Evolutionary conservation across 129 eudicot genomes (phyloP), one percentile per base, ranked within the genome.

Genomic region (Centaurea solstitialis): DNA sequence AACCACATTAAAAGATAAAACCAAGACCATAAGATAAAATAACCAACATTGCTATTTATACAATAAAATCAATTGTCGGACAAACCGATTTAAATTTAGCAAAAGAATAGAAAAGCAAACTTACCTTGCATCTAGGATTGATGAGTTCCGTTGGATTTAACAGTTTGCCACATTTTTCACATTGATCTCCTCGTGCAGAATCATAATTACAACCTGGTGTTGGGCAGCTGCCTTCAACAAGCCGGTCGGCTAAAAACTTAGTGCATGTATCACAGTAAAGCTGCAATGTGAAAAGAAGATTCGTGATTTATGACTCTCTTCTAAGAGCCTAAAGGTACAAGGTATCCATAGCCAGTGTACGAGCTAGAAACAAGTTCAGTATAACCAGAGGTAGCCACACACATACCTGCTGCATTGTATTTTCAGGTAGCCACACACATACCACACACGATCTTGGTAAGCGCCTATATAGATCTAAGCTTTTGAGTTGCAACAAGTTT

Each of bases 141-240:
- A 84, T 73, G 23, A 96, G 82, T 79, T 96, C 99, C 6, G 97
- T 89, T 21, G 99, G 97, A 85, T 96, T 93, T 66, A 96, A 77
- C 15, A 93, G 91, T 86, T 91, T 91, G 23, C 95, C 92, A 79
- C 99, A 95, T 41, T 95, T 89, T 68, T 95, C 99, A 82, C 98
- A 95, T 71, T 95, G 98, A 88, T 95, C 99, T 21, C 99, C 99
- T 76, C 99, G 91, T 30, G 99, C 99, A 84, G 99, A 89, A 76
- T 90, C 97, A 86, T 95, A 92, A 77, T 90, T 86, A 83, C 99
- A 95, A 30, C 93, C 97, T 70, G 83, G 93, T 83, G 96, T 92
- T 4, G 99, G 99, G 74, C 99, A 95, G 73, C 17, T 11, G 13
- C 99, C 99, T 86, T 95, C 99, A 59, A 92, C 99, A 61, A 93